Evolutionary conservation across 2,329 filamentous ascomycete species (phyloP), one percentile per base, ranked within the genome.

Genomic region (Colletotrichum sp.): DNA sequence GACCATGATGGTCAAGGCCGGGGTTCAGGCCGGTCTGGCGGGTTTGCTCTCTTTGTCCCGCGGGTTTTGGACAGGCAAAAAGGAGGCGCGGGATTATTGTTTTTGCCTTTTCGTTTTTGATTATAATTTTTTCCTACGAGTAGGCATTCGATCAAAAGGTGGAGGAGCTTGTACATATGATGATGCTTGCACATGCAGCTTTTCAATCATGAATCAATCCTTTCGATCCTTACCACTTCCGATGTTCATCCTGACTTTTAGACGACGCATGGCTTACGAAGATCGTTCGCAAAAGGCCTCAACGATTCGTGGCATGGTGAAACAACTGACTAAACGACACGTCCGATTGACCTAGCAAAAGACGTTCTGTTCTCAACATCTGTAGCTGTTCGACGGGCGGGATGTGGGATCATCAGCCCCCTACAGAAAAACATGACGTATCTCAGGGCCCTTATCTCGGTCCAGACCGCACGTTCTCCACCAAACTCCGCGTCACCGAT

Each of bases 41-140:
- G 65, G 34, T 30, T 60, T 65, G 57, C 65, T 65, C 28, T 32
- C 34, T 66, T 64, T 74, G 57, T 26, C 74, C 65, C 32, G 59
- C 59, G 71, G 60, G 34, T 64, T 69, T 59, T 55, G 59, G 74
- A 32, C 57, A 74, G 65, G 64, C 36, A 73, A 76, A 76, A 76
- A 65, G 70, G 65, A 52, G 63, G 70, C 49, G 70, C 70, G 59
- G 57, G 60, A 24, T 39, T 32, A 32, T 30, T 39, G 21, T 55
- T 72, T 12, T 32, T 28, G 13, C 30, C 26, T 34, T 32, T 69
- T 26, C n/a, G 30, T 21, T 30, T 15, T 16, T 12, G 44, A 12
- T 52, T 52, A 13, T 49, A 3, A 13, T 49, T 49, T 49, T 7
- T 49, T n/a, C 39, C 26, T 59, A 7, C 13, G 32, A 49, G 57